These are phyloP conservation scores for Argentina anserina DNA, from an alignment of 306 rosid genomes.

Conservation along the genomic window DNA sequence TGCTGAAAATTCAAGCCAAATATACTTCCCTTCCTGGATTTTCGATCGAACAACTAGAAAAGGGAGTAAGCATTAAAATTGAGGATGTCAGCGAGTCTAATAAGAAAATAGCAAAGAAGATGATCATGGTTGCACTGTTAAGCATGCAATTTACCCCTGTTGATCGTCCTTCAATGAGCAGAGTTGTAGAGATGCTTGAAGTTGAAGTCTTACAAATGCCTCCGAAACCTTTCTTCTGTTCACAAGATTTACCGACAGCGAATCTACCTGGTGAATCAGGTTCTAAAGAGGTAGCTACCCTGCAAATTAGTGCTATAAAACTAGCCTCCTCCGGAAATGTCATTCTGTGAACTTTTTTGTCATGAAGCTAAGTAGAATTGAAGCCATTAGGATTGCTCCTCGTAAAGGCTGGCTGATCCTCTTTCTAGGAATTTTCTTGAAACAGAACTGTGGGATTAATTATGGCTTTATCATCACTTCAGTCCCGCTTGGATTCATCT, in stretches of 20 bases:
- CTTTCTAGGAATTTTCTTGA: no score
- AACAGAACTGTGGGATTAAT: no score
- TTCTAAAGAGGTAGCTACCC: neutral
- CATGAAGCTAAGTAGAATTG: no score
- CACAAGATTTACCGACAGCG: neutral
- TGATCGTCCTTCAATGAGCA: slow-evolving; percentile 32
- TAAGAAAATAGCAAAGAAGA: slow-evolving; percentile 8
- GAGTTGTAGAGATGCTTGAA: slow-evolving; percentile 31
- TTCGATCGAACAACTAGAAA: slow-evolving; percentile 1
- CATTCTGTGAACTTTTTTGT: neutral
- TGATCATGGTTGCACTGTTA: slow-evolving; percentile 32
- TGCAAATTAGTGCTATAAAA: neutral
- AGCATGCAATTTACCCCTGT: slow-evolving; percentile 33
- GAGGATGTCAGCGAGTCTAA: slow-evolving; percentile 9
- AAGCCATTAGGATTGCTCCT: no score
- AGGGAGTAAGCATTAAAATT: slow-evolving; percentile 3
- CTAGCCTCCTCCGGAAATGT: neutral
- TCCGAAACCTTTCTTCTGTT: slow-evolving; percentile 26
- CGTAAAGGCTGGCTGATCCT: no score
- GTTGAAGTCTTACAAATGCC: slow-evolving; percentile 26
- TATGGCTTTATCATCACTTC: no score
- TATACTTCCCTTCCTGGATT: slow-evolving; percentile 14
- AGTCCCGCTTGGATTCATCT: no score
- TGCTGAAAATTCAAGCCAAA: slow-evolving; percentile 13
- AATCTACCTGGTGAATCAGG: neutral